Evolutionary conservation across 192 early-diverging fungal species (phyloP).

Genomic region (Rhizophagus sp.): DNA sequence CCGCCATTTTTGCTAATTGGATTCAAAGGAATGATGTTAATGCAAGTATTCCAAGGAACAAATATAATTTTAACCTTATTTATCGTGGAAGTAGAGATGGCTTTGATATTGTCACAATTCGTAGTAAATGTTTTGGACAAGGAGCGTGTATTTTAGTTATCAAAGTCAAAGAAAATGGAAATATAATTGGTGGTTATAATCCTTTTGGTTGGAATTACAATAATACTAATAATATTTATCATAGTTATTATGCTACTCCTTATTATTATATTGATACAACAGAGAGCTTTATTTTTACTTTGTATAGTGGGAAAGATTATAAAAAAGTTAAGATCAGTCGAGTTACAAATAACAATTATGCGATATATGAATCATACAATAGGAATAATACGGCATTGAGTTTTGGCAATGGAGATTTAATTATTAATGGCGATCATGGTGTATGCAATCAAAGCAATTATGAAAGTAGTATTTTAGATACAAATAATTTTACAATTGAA

Average conservation of each 20-base stretch:
- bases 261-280: no score
- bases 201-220: no score
- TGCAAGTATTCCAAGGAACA: neutral
- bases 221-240: no score
- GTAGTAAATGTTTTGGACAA: neutral
- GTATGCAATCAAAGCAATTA: neutral
- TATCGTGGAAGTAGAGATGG: slow-evolving; percentile 6
- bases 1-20: neutral
- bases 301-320: no score
- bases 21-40: neutral
- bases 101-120: neutral
- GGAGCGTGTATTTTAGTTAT: neutral
- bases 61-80: slow-evolving; percentile 4
- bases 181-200: neutral
- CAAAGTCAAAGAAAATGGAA: neutral
- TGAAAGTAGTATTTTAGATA: neutral
- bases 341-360: neutral
- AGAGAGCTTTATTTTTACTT: no score
- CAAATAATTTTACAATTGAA: neutral
- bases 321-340: neutral
- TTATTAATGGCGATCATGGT: neutral
- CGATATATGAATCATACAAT: neutral
- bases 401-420: neutral
- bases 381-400: neutral
- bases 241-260: no score